Conservation (phyloP, 1,284 basidiomycete genomes). For the Ustilago tritici region DNA sequence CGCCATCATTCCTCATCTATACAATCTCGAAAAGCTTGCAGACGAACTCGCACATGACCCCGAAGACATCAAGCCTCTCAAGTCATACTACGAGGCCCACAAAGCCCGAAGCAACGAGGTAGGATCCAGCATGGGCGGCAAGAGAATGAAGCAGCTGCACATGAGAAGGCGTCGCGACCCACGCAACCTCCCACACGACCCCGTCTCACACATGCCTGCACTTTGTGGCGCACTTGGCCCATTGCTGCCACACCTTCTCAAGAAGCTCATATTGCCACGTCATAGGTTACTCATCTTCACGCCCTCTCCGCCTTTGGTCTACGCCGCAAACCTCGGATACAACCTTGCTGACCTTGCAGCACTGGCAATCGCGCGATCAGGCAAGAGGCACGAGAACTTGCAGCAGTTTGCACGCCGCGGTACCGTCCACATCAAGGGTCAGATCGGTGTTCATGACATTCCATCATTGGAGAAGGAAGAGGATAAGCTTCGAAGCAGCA, state of each 20-base stretch:
- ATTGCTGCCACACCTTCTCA: constrained; percentile 56
- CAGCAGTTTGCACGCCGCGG: constrained; percentile 20
- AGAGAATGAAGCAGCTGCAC: constrained; percentile 45
- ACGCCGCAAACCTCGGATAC: constrained; percentile 49
- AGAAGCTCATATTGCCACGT: constrained; percentile 49
- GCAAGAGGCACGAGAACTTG: constrained; percentile 35
- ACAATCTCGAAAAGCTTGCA: constrained; percentile 42
- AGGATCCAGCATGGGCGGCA: constrained; percentile 16
- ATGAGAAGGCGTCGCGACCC: constrained; percentile 46
- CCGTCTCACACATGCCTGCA: constrained; percentile 55
- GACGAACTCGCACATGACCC: constrained; percentile 35
- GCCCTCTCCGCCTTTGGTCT: constrained; percentile 40
- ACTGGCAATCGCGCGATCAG: constrained; percentile 22
- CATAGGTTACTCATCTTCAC: constrained; percentile 58
- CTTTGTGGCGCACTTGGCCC: constrained; percentile 55
- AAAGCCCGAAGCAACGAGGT: background rate
- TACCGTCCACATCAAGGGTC: constrained; percentile 43
- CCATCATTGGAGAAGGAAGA: constrained; percentile 39
- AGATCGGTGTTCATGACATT: constrained; percentile 62
- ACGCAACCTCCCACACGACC: constrained; percentile 37
- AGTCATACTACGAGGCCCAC: constrained; percentile 37
- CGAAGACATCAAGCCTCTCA: constrained; percentile 16
- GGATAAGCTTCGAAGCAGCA: constrained; percentile 11
- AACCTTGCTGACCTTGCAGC: constrained; percentile 53
- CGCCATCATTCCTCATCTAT: constrained; percentile 48